Conservation (phyloP, 2,329 filamentous ascomycete genomes). For the Rhynchosporium secalis region DNA sequence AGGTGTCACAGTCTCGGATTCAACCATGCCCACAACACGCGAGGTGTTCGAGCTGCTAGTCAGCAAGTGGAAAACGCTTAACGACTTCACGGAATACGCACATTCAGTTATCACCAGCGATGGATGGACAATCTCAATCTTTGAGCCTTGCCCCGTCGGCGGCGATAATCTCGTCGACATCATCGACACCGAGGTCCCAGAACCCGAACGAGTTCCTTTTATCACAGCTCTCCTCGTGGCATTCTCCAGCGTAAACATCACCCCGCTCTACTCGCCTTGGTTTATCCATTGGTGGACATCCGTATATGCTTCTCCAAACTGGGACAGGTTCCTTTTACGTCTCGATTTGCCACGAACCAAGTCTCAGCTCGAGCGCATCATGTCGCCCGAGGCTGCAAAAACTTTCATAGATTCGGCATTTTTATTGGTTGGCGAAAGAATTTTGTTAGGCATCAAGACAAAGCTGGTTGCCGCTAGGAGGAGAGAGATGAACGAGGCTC, state of each 20-base stretch:
- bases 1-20: neutral
- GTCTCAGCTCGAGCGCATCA: conserved; percentile 17
- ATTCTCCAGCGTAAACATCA: conserved; percentile 20
- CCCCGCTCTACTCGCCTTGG: conserved; percentile 12
- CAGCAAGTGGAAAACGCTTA: conserved; percentile 25
- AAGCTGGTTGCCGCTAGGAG: conserved; percentile 16
- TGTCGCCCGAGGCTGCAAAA: conserved; percentile 18
- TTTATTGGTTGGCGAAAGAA: conserved; percentile 22
- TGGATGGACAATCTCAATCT: conserved; percentile 20
- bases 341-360: conserved; percentile 13
- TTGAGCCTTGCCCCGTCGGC: conserved; percentile 14
- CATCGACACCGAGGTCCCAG: conserved; percentile 12
- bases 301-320: conserved; percentile 17
- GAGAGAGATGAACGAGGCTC: neutral
- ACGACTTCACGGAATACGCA: conserved; percentile 23
- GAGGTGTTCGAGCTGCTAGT: conserved; percentile 15
- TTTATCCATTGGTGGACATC: conserved; percentile 25
- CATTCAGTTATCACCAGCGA: conserved; percentile 19
- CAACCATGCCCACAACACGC: conserved; percentile 2
- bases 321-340: conserved; percentile 19
- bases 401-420: conserved; percentile 21
- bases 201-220: conserved; percentile 16
- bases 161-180: conserved; percentile 23
- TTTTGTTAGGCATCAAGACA: conserved; percentile 18
- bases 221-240: conserved; percentile 22